phyloP scores from a whole-genome alignment of 2,329 filamentous ascomycete genomes.

The Botrytis hyacinthi region DNA sequence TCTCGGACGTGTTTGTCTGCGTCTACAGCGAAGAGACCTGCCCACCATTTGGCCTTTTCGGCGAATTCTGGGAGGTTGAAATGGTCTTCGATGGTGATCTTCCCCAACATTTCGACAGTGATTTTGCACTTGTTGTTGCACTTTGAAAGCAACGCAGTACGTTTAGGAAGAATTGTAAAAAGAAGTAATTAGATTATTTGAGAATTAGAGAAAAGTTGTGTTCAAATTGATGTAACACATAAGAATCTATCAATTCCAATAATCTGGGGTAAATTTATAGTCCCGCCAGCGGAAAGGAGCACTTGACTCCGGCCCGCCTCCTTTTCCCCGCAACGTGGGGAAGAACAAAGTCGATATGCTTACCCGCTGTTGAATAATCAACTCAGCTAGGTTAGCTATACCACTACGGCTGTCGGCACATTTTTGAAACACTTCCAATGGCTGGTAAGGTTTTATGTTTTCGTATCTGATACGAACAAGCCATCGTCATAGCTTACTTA shows the following conservation, averaged over 20 bases:
- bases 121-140: background rate
- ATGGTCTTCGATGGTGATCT: slow-evolving; percentile 15
- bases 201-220: background rate
- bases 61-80: slow-evolving; percentile 41
- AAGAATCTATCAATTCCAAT: background rate
- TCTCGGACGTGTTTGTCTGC: slow-evolving; percentile 56
- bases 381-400: background rate
- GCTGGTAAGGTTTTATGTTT: background rate
- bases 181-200: background rate
- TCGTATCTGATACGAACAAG: background rate
- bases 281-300: background rate
- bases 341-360: background rate
- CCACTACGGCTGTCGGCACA: background rate
- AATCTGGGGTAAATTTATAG: background rate
- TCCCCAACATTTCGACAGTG: background rate
- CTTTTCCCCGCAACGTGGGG: background rate
- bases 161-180: background rate
- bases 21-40: slow-evolving; percentile 57
- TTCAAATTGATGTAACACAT: background rate
- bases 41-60: slow-evolving; percentile 61
- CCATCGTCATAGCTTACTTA: background rate
- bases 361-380: background rate
- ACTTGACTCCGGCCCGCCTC: background rate
- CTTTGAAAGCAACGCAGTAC: background rate
- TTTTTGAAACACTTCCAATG: background rate